phyloP scores from a whole-genome alignment of 1,139 yeast species.

The Magnusiomyces suaveolens region DNA sequence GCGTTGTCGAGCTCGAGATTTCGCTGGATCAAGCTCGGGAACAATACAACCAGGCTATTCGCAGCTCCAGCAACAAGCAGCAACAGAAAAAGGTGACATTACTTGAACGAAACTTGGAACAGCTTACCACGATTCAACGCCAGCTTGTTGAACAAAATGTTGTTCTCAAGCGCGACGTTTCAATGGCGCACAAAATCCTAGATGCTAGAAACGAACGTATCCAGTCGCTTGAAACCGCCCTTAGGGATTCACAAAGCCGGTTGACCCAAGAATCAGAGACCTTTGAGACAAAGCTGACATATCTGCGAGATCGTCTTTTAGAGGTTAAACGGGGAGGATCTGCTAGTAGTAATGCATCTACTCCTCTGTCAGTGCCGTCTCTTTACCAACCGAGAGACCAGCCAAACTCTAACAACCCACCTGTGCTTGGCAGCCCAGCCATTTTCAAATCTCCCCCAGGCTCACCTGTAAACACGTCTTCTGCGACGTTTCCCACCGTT shows the following conservation, averaged over 20 bases:
- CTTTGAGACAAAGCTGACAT: constrained; percentile 44
- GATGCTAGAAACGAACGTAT: constrained; percentile 54
- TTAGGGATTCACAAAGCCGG: constrained; percentile 44
- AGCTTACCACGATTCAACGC: constrained; percentile 35
- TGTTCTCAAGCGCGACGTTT: constrained; percentile 38
- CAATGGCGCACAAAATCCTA: constrained; percentile 49
- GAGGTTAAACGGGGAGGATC: constrained; percentile 19
- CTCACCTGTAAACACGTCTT: not conserved
- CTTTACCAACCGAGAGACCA: not conserved
- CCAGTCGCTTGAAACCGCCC: constrained; percentile 42
- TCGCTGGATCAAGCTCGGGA: constrained; percentile 34
- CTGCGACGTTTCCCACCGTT: constrained; percentile 8
- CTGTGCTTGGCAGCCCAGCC: not conserved
- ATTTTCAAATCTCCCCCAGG: not conserved
- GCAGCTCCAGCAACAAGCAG: constrained; percentile 25
- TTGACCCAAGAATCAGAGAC: constrained; percentile 44
- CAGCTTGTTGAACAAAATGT: constrained; percentile 43
- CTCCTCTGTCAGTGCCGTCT: not conserved
- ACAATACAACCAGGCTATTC: constrained; percentile 29
- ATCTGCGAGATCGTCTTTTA: constrained; percentile 38
- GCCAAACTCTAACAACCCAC: not conserved
- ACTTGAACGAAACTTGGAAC: constrained; percentile 40
- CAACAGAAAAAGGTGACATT: constrained; percentile 35
- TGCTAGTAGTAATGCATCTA: not conserved
- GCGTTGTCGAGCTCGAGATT: constrained; percentile 38